Percentiles rank a stretch among this genome's conserved stretches.
Conservation (phyloP, 2,329 filamentous ascomycete genomes). For the Ophiocordyceps unilateralis region DNA sequence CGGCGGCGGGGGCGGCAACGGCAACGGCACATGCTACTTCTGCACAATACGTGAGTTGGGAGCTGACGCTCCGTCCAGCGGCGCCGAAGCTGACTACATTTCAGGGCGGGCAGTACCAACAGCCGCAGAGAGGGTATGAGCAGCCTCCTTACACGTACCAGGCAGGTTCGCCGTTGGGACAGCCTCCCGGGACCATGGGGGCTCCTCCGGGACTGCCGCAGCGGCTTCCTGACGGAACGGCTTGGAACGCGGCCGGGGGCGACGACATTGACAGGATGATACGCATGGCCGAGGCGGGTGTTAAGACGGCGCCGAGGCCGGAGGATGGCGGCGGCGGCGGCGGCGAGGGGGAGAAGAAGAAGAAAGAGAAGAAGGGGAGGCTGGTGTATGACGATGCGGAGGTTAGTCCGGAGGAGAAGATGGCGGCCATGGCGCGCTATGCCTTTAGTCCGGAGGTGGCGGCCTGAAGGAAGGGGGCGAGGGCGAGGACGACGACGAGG, state of each 20-base stretch:
- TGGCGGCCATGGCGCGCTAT: slow-evolving; percentile 65
- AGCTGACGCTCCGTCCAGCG: neutral
- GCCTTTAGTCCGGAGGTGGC: slow-evolving; percentile 25
- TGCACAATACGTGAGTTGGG: slow-evolving; percentile 39
- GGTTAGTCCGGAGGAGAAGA: slow-evolving; percentile 74
- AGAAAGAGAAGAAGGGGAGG: slow-evolving; percentile 48
- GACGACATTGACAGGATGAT: slow-evolving; percentile 51
- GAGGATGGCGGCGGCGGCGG: slow-evolving; percentile 24
- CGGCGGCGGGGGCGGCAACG: neutral
- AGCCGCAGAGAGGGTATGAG: slow-evolving; percentile 7
- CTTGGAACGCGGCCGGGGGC: slow-evolving; percentile 14
- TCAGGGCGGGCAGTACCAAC: slow-evolving; percentile 9
- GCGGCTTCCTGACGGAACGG: slow-evolving; percentile 17
- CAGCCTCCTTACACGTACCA: slow-evolving; percentile 16
- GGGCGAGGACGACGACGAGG: neutral
- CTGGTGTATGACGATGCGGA: slow-evolving; percentile 73
- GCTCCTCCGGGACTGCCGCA: slow-evolving; percentile 25
- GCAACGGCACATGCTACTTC: neutral
- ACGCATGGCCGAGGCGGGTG: slow-evolving; percentile 45
- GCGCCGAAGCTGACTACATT: neutral
- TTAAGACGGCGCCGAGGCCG: slow-evolving; percentile 25
- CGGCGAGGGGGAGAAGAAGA: slow-evolving; percentile 42
- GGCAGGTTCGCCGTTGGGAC: slow-evolving; percentile 23
- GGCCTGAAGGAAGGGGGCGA: neutral
- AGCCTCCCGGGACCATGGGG: slow-evolving; percentile 22